A percentile compares a stretch with the other conserved stretches of the same genome.
Evolutionary conservation across 805 yeast species (phyloP).

Genomic region (Saccharomycopsis selenospora): DNA sequence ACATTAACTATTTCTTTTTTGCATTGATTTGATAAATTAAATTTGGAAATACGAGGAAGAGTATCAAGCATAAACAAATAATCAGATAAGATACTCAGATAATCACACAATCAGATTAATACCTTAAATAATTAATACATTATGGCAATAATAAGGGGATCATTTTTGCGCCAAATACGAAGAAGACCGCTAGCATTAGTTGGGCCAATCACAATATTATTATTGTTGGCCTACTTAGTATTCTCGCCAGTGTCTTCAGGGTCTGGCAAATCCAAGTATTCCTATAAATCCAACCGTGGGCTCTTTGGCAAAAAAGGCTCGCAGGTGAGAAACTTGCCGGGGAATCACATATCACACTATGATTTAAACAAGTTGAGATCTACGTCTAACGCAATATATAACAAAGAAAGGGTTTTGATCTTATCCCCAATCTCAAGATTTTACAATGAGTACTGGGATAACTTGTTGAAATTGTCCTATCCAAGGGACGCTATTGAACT

Average conservation of each 20-base stretch:
- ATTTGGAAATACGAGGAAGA: no score
- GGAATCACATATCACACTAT: slow-evolving; percentile 73
- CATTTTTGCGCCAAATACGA: slow-evolving; percentile 47
- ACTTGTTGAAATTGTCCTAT: slow-evolving; percentile 64
- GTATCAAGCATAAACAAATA: no score
- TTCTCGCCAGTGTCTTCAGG: slow-evolving; percentile 29
- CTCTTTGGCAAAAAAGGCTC: slow-evolving; percentile 32
- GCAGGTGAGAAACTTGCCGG: slow-evolving; percentile 44
- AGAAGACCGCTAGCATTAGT: slow-evolving; percentile 46
- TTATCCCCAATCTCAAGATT: slow-evolving; percentile 88
- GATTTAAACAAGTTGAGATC: slow-evolving; percentile 75
- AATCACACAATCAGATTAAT: no score
- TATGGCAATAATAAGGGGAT: slow-evolving; percentile 26
- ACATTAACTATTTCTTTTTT: no score
- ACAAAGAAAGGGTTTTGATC: slow-evolving; percentile 76
- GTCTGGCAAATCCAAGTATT: slow-evolving; percentile 35
- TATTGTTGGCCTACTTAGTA: slow-evolving; percentile 37
- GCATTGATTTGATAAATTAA: no score
- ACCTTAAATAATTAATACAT: neutral
- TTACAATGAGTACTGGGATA: slow-evolving; percentile 82
- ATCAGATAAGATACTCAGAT: no score
- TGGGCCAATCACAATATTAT: slow-evolving; percentile 39
- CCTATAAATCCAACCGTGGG: slow-evolving; percentile 38
- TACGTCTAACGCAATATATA: slow-evolving; percentile 61
- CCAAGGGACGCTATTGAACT: slow-evolving; percentile 81